Evolutionary conservation across 192 early-diverging fungal genomes (phyloP), one percentile per base, ranked within the genome.

Genomic region (Linderina pennispora): DNA sequence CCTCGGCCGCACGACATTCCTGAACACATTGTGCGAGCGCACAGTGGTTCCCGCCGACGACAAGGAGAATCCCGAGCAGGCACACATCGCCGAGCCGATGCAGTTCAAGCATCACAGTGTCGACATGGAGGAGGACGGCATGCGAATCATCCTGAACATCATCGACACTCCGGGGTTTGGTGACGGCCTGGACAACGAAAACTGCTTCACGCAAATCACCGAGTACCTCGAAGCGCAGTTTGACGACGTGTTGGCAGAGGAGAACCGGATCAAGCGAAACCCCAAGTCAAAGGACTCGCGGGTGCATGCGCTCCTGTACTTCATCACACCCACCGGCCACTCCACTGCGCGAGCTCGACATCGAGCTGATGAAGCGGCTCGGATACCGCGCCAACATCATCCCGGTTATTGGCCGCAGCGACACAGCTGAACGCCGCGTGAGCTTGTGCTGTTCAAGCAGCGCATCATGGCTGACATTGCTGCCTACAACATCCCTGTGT

Each of bases 141-240:
- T 93, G 66, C 90, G 89, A 70, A 89, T 99, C 34, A 83, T 91
- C 33, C 82, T 99, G 40, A 98, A 94, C 16, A 86, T 99, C 53
- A 87, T 99, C 26, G 97, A 99, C 68, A 98, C 97, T 33, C 94
- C 97, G 24, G 97, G 96, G 13, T 99, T 97, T 68, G 97, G 94
- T 41, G 91, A 97, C 62, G 88, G 91, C 51, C 85, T 97, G 48
- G 94, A 99, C 67, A 90, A 94, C 60, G 92, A 94, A 65, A 48
- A 53, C 26, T 94, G 89, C 70, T 95, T 98, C 62, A 77, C 80
- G 37, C 86, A 87, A 53, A 97, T 99, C 76, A 82, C 95, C 28
- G 82, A 80, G 38, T 96, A 97, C 70, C 77, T 99, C 43, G 94
- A 99, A 65, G 50, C 77, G 44, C 92, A 97, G 74, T 96, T 90